Percentiles rank a stretch among this genome's conserved stretches.
phyloP scores from a whole-genome alignment of 257 asterid genomes.

The Penstemon newberryi region DNA sequence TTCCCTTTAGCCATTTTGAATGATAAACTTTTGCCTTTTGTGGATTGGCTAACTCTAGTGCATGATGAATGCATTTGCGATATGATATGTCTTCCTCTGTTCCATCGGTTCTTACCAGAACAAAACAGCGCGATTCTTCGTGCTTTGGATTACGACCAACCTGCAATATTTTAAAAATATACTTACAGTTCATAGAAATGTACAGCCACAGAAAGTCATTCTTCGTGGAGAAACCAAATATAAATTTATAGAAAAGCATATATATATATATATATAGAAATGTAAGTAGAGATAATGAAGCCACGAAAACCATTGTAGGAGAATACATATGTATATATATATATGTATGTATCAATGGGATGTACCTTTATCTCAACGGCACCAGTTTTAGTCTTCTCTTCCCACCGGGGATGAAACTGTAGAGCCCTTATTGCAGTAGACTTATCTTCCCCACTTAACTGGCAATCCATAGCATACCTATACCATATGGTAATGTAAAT shows the following conservation, averaged over 20 bases:
- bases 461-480: conserved; percentile 55
- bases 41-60: conserved; percentile 56
- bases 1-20: conserved; percentile 38
- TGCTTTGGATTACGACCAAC: conserved; percentile 70
- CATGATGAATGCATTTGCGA: conserved; percentile 66
- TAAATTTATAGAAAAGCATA: no score
- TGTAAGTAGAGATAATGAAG: not conserved
- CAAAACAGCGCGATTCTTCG: conserved; percentile 65
- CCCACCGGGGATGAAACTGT: conserved; percentile 69
- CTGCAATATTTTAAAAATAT: conserved; percentile 38
- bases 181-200: no score
- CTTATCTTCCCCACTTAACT: conserved; percentile 60
- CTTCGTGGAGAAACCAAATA: not conserved
- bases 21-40: conserved; percentile 40
- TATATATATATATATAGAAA: no score
- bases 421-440: conserved; percentile 60
- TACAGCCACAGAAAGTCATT: not conserved
- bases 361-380: conserved; percentile 71
- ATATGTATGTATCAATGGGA: not conserved
- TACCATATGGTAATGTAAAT: conserved; percentile 14
- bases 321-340: no score
- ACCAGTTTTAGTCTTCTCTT: conserved; percentile 70
- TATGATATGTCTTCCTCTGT: conserved; percentile 88
- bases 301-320: not conserved
- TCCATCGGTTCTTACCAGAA: conserved; percentile 71